Conservation (phyloP, 1,284 basidiomycete species). For the Ceraceosorus guamensis region DNA sequence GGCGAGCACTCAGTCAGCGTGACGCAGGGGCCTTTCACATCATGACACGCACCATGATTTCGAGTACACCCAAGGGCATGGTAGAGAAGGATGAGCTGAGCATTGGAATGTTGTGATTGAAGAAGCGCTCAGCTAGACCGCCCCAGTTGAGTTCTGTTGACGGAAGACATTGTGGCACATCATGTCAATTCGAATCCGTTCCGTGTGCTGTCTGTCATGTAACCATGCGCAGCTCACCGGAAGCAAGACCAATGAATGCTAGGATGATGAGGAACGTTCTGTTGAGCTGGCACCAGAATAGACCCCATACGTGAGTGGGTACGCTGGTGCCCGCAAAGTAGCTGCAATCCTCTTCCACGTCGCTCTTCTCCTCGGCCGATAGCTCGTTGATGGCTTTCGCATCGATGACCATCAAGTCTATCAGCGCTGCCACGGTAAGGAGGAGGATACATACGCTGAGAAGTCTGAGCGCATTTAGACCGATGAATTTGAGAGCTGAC, state of each 20-base stretch:
- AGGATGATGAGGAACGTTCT: slow-evolving; percentile 15
- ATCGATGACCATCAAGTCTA: slow-evolving; percentile 22
- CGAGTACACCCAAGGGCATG: slow-evolving; percentile 18
- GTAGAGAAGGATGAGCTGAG: slow-evolving; percentile 25
- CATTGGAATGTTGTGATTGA: slow-evolving; percentile 25
- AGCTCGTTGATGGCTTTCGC: not conserved
- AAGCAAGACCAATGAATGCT: slow-evolving; percentile 9
- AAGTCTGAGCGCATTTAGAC: slow-evolving; percentile 22
- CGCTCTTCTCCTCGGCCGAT: not conserved
- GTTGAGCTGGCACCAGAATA: slow-evolving; percentile 30
- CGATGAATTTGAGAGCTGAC: slow-evolving; percentile 14
- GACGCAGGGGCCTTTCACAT: not conserved
- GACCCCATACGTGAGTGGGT: slow-evolving; percentile 22
- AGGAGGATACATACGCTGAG: slow-evolving; percentile 16
- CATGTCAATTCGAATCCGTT: no score
- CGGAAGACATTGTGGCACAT: not conserved
- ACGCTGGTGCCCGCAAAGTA: slow-evolving; percentile 28
- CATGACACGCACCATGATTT: slow-evolving; percentile 12
- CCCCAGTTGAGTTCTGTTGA: slow-evolving; percentile 21
- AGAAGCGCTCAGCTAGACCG: slow-evolving; percentile 15
- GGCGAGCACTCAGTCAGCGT: slow-evolving; percentile 12
- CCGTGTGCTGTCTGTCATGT: not conserved
- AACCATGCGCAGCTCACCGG: not conserved
- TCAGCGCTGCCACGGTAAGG: slow-evolving; percentile 19
- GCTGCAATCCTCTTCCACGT: slow-evolving; percentile 14